Percentiles rank a stretch among this genome's conserved stretches.
Evolutionary conservation across 192 early-diverging fungal species (phyloP).

Genomic region (Podila horticola): DNA sequence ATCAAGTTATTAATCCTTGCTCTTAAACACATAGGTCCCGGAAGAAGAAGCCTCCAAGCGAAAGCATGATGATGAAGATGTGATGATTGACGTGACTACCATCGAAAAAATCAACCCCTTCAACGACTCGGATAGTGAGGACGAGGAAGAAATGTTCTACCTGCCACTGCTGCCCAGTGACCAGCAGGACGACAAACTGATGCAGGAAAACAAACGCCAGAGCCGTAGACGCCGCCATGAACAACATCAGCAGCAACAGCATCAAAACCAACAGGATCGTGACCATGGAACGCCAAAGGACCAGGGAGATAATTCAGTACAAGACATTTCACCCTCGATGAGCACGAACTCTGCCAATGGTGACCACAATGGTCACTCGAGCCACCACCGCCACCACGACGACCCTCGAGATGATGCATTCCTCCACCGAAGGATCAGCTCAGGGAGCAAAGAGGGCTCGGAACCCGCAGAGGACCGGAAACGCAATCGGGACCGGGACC

Average conservation of each 20-base stretch:
- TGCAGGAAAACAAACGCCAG: conserved; percentile 2
- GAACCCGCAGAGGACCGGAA: neutral
- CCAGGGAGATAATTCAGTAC: neutral
- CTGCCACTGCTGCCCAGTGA: conserved; percentile 51
- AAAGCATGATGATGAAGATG: conserved; percentile 57
- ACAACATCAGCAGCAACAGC: conserved; percentile 1
- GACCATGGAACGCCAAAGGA: neutral
- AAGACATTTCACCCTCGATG: neutral
- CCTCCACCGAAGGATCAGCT: conserved; percentile 1
- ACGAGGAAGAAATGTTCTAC: conserved; percentile 60
- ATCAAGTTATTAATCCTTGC: no score
- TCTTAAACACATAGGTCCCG: conserved; percentile 14
- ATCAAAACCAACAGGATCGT: neutral
- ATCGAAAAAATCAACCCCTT: conserved; percentile 60
- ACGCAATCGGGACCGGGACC: neutral
- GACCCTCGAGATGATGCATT: conserved; percentile 2
- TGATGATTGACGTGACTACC: conserved; percentile 59
- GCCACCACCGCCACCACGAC: neutral
- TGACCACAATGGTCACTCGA: neutral
- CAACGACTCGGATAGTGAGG: conserved; percentile 58
- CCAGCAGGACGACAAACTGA: conserved; percentile 29
- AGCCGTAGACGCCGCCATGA: conserved; percentile 21
- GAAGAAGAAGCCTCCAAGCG: conserved; percentile 56
- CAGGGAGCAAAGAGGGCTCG: neutral
- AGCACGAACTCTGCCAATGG: neutral